phyloP scores from a whole-genome alignment of 2,329 filamentous ascomycete genomes.

The Colletotrichum graminicola region DNA sequence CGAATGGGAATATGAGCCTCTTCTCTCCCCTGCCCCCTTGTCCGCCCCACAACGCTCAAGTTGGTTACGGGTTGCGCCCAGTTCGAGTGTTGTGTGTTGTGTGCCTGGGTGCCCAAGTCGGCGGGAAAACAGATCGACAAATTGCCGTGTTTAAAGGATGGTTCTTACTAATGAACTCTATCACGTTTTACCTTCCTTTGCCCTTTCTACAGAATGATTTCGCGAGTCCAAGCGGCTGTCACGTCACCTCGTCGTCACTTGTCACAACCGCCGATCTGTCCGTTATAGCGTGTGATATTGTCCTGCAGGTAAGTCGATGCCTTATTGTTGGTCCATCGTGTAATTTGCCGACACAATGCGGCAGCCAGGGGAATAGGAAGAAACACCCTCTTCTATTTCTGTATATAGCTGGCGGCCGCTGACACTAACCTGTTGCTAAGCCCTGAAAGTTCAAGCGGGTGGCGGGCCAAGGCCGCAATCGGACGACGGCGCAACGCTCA shows the following conservation, averaged over 20 bases:
- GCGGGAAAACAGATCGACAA: background rate
- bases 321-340: background rate
- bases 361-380: background rate
- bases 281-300: too few species aligned
- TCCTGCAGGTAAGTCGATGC: too few species aligned
- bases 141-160: background rate
- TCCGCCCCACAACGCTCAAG: background rate
- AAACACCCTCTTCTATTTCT: background rate
- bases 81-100: background rate
- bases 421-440: background rate
- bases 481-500: conserved; percentile 1
- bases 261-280: background rate
- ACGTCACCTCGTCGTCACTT: background rate
- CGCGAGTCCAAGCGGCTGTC: background rate
- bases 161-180: background rate
- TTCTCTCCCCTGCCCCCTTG: too few species aligned
- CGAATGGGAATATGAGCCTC: background rate
- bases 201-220: background rate
- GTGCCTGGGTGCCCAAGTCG: background rate
- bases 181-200: background rate
- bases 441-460: background rate
- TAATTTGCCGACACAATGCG: background rate
- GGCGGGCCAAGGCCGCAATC: background rate
- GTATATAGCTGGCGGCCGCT: background rate
- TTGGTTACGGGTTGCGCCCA: background rate